phyloP scores from a whole-genome alignment of 805 yeast species.

The Teunomyces gatunensis region DNA sequence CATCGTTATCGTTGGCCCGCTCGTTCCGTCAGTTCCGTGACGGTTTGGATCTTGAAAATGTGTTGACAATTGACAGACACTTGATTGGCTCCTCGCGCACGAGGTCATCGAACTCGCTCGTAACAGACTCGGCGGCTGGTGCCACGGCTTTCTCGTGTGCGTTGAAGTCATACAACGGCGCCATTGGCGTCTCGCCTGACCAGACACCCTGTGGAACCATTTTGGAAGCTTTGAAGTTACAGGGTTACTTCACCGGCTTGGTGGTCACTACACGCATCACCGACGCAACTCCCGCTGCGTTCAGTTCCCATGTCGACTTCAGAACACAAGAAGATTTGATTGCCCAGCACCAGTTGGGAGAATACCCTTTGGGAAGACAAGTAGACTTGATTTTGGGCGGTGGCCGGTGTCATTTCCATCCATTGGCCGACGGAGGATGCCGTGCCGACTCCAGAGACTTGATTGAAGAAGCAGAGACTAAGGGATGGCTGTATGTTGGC shows the following conservation, averaged over 20 bases:
- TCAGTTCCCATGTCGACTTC: slow-evolving; percentile 73
- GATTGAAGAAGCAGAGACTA: slow-evolving; percentile 55
- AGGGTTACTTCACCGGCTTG: slow-evolving; percentile 81
- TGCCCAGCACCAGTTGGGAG: slow-evolving; percentile 84
- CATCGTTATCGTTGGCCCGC: slow-evolving; percentile 76
- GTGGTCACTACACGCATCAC: slow-evolving; percentile 92
- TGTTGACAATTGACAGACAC: slow-evolving; percentile 62
- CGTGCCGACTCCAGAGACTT: slow-evolving; percentile 70
- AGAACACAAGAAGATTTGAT: slow-evolving; percentile 80
- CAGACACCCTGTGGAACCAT: slow-evolving; percentile 82
- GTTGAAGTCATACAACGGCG: slow-evolving; percentile 81
- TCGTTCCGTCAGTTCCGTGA: slow-evolving; percentile 66
- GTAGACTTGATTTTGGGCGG: slow-evolving; percentile 91
- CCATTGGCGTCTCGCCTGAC: slow-evolving; percentile 77
- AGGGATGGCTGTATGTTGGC: slow-evolving; percentile 67
- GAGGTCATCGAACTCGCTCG: slow-evolving; percentile 67
- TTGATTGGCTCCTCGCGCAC: slow-evolving; percentile 85
- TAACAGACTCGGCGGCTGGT: slow-evolving; percentile 97
- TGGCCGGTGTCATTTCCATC: slow-evolving; percentile 81
- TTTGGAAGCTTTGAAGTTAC: slow-evolving; percentile 79
- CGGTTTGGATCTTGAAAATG: slow-evolving; percentile 50
- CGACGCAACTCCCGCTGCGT: slow-evolving; percentile 94
- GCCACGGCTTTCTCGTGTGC: slow-evolving; percentile 93
- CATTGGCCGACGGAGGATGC: slow-evolving; percentile 49
- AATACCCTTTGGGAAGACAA: slow-evolving; percentile 70